Conservation (phyloP, 805 yeast species). For the Blastobotrys peoriensis region DNA sequence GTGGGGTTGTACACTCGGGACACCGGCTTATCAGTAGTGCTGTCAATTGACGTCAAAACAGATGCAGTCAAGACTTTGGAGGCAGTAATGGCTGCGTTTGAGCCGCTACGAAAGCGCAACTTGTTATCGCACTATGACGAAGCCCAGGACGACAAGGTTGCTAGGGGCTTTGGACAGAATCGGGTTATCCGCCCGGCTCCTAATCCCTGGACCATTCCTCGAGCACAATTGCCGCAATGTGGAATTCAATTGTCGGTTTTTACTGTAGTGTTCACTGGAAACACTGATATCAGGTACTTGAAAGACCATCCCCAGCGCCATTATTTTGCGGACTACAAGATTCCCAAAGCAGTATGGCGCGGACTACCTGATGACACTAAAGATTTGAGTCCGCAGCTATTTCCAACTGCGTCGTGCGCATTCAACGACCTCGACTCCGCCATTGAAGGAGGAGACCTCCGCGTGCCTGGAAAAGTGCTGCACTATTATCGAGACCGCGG, state of each 20-base stretch:
- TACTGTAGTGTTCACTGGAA: constrained; percentile 61
- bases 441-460: too few species aligned
- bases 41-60: constrained; percentile 61
- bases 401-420: constrained; percentile 35
- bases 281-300: constrained; percentile 44
- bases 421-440: too few species aligned
- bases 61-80: constrained; percentile 40
- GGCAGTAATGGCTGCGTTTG: constrained; percentile 39
- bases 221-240: neutral
- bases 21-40: constrained; percentile 36
- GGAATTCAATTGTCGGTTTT: constrained; percentile 46
- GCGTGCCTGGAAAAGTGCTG: constrained; percentile 23
- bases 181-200: neutral
- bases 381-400: constrained; percentile 19
- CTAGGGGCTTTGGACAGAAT: neutral
- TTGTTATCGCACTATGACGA: constrained; percentile 44
- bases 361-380: constrained; percentile 16
- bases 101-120: constrained; percentile 41
- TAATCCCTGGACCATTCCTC: constrained; percentile 4
- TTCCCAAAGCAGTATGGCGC: too few species aligned
- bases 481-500: constrained; percentile 35
- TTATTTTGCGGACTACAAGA: constrained; percentile 51
- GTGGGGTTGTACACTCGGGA: constrained; percentile 9
- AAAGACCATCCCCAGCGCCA: constrained; percentile 26
- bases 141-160: constrained; percentile 15